A percentile compares a stretch with the other conserved stretches of the same genome.
Evolutionary conservation across 2,329 filamentous ascomycete genomes (phyloP).

Genomic region (Mycosphaerelloides madeirae): DNA sequence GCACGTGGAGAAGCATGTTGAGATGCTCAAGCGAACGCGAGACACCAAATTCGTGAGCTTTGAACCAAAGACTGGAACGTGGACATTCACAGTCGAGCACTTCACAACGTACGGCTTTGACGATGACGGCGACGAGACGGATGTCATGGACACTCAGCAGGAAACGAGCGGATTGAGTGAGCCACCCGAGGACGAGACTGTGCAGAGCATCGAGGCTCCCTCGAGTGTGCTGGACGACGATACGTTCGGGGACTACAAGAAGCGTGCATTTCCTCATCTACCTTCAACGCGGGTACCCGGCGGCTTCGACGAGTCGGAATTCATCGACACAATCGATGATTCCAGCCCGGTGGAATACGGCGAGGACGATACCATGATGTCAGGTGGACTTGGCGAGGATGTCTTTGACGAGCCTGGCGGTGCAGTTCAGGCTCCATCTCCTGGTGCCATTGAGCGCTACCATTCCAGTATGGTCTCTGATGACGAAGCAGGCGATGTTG

Average conservation of each 20-base stretch:
- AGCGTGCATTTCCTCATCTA: conserved; percentile 31
- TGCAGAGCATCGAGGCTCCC: conserved; percentile 25
- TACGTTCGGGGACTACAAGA: conserved; percentile 51
- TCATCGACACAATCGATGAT: conserved; percentile 52
- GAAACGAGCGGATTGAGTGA: conserved; percentile 40
- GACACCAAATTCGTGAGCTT: conserved; percentile 82
- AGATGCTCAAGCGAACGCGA: conserved; percentile 70
- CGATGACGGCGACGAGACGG: conserved; percentile 55
- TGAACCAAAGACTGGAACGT: conserved; percentile 71
- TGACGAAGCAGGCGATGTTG: conserved; percentile 39
- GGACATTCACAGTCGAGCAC: conserved; percentile 91
- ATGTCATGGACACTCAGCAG: conserved; percentile 59
- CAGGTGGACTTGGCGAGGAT: conserved; percentile 18
- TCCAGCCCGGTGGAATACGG: conserved; percentile 29
- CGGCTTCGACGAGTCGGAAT: conserved; percentile 60
- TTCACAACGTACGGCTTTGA: conserved; percentile 93
- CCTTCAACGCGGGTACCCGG: conserved; percentile 57
- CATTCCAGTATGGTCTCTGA: conserved; percentile 29
- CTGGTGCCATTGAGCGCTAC: conserved; percentile 25
- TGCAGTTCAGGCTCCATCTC: conserved; percentile 28
- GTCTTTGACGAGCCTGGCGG: conserved; percentile 24
- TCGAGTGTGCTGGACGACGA: conserved; percentile 39
- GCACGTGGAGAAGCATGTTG: conserved; percentile 74
- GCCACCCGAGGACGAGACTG: conserved; percentile 24
- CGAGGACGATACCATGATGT: conserved; percentile 40